Conservation (phyloP, 768 basidiomycete genomes). For the Hericium rajendrae region DNA sequence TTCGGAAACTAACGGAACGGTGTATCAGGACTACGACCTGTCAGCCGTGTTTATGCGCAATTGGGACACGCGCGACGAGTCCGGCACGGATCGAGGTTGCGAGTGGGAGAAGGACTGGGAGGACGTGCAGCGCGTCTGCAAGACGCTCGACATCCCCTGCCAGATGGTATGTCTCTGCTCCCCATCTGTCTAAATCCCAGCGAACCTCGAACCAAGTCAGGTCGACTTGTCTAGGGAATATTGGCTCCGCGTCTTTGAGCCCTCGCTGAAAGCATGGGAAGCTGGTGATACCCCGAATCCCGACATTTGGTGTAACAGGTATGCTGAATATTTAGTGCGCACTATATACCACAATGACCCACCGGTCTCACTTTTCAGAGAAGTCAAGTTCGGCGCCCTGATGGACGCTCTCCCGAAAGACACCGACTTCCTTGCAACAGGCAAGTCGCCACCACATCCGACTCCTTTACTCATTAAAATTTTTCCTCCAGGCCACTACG, state of each 20-base stretch:
- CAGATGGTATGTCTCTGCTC: constrained; percentile 39
- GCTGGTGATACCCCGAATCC: constrained; percentile 82
- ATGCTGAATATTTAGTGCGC: constrained; percentile 5
- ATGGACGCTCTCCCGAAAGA: constrained; percentile 46
- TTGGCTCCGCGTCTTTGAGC: constrained; percentile 88
- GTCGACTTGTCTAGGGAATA: constrained; percentile 86
- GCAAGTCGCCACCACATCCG: constrained; percentile 26
- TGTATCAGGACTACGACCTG: constrained; percentile 63
- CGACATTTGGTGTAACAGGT: constrained; percentile 89
- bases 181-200: neutral
- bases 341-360: neutral
- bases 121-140: constrained; percentile 78
- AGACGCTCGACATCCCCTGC: constrained; percentile 61
- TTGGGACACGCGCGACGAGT: constrained; percentile 86
- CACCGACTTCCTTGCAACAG: constrained; percentile 71
- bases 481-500: constrained; percentile 69
- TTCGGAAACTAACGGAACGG: neutral
- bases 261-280: constrained; percentile 71
- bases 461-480: neutral
- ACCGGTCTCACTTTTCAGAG: constrained; percentile 31
- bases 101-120: constrained; percentile 96
- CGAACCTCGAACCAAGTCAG: constrained; percentile 26
- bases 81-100: constrained; percentile 69
- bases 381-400: constrained; percentile 87
- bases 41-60: constrained; percentile 94